phyloP scores from a whole-genome alignment of 176 grass and related monocot genomes.

The Oryza coarctata region DNA sequence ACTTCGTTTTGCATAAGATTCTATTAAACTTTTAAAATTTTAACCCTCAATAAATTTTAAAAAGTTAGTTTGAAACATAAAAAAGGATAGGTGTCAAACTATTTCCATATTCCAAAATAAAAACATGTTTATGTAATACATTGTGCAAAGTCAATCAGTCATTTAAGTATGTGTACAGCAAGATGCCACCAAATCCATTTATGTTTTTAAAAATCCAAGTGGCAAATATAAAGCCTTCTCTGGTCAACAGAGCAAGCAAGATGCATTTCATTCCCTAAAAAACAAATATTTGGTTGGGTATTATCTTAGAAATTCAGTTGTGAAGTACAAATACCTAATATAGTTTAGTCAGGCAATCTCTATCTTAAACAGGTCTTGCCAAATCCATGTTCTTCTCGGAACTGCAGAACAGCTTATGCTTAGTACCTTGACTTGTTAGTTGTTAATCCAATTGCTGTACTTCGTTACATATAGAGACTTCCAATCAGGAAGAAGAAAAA shows the following conservation, averaged over 20 bases:
- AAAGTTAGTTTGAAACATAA: not conserved
- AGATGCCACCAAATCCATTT: not conserved
- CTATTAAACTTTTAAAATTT: not conserved
- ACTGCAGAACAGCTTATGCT: not conserved
- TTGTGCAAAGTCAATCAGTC: not conserved
- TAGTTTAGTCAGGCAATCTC: not conserved
- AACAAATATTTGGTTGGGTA: not conserved
- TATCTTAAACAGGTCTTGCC: not conserved
- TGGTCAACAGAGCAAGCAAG: constrained; percentile 1
- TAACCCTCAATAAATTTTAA: not conserved
- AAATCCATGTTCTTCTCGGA: not conserved
- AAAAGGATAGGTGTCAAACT: not conserved
- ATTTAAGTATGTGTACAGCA: not conserved
- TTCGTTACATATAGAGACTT: not conserved
- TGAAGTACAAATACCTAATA: not conserved
- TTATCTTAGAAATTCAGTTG: not conserved
- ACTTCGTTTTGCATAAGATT: not conserved
- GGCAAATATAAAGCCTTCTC: not conserved
- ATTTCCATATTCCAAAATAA: not conserved
- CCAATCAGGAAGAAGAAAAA: not conserved
- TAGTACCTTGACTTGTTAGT: constrained; percentile 14
- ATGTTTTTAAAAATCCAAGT: not conserved
- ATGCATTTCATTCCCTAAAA: not conserved
- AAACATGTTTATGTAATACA: not conserved
- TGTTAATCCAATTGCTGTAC: not conserved